Evolutionary conservation across 495 filamentous ascomycete species (phyloP), one percentile per base, ranked within the genome.

Genomic region (Cercophora scortea): DNA sequence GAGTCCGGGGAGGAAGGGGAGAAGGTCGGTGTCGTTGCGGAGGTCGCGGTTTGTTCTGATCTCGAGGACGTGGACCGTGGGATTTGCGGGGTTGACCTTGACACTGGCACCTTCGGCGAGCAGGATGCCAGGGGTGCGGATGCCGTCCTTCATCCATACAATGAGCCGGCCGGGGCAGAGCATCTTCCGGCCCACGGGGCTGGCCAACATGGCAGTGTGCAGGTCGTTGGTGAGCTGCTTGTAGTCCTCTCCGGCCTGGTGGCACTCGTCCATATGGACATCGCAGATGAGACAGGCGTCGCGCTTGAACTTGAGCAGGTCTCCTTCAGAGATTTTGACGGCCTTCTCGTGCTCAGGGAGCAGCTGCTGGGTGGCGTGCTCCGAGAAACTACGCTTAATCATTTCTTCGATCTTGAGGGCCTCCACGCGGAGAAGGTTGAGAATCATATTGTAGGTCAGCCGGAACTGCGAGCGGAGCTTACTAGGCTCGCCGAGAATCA

Each of bases 371-470:
- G 94, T 96, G n/a, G 90, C 90, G 71, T 98, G 93, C 69, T 98
- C 93, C 52, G 90, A 95, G 78, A 98, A 98, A 66, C 89, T 95
- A 56, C 93, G 83, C 76, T 98, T 98, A 72, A 98, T 98, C 93
- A 98, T 98, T 69, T 98, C 93, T 68, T 98, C 93, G 58, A 98
- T 97, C 71, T 96, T 97, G 50, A 98, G 71, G 7, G 93, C 94
- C 70, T 98, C 93, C 15, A 98, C 93, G 16, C 93, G 85, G 17
- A 98, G 75, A 8, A 98, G 79, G 60, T 97, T 98, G 42, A 98
- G 75, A 40, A 98, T 98, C 93, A 98, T 98, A 67, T 96, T 97
- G 74, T 98, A 98, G 1, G 93, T 98, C 40, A 98, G 77, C 53
- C 93, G 81, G 75, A 98, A 98, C 63, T 98, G 94, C 19, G 91